Evolutionary conservation across 2,329 filamentous ascomycete species (phyloP), one percentile per base, ranked within the genome.

Genomic region (Tolypocladium ophioglossoides): DNA sequence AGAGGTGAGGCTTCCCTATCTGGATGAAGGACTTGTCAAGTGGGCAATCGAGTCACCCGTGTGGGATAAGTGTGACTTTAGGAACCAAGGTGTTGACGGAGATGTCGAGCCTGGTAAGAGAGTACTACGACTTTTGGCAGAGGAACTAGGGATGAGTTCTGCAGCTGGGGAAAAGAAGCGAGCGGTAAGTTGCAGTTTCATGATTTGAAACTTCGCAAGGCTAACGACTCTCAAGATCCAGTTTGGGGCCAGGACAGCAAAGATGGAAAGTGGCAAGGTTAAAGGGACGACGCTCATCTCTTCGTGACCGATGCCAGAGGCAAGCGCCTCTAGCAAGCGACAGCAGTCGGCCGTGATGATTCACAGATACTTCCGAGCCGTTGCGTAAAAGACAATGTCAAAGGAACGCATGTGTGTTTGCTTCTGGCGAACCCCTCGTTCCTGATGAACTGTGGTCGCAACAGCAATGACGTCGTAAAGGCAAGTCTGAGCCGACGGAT

Each of bases 61-160:
- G 0, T 89, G 83, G 79, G 82, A 89, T 56, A 97, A 97, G 67
- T 96, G 91, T 62, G 90, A 92, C 48, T 97, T 96, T 67, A 82
- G 79, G n/a, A 75, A 77, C 41, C 58, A 62, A 4, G 63, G 62
- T 9, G 68, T 67, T 6, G 65, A 68, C 38, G 59, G 47, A 5
- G 53, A 51, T 1, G 73, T 92, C 8, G 90, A 95, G 60, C 79
- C 88, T 0, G 90, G 84, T 18, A 99, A 99, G 72, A 83, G 87
- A 63, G 77, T 91, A 1, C 71, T 99, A 52, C 79, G 94, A 24
- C 75, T 95, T 24, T 71, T 96, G 24, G 90, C 91, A 0, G 80
- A 84, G 68, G 78, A 83, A 34, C 70, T 96, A 38, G 87, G 85
- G 3, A 85, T 97, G 80, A 68, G 68, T 2, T 72, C 70, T 7